Evolutionary conservation across 2,329 filamentous ascomycete genomes (phyloP).

Genomic region (Pseudopyricularia javanii): DNA sequence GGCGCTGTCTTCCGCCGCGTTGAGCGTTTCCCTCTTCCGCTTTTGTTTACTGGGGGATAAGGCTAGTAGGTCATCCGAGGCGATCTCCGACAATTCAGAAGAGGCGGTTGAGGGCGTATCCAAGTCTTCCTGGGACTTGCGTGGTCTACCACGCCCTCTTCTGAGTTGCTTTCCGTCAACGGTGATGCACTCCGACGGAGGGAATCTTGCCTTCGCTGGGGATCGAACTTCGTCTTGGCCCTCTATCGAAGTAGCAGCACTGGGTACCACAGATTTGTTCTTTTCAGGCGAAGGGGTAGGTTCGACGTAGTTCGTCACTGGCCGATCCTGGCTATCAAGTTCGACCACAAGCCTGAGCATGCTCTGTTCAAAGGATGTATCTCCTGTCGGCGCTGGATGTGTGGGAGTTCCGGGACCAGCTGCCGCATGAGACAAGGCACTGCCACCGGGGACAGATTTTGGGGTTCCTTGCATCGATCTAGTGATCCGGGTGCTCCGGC

Average conservation of each 20-base stretch:
- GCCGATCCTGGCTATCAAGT: conserved; percentile 26
- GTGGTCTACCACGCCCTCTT: conserved; percentile 10
- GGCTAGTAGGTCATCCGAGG: neutral
- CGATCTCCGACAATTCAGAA: neutral
- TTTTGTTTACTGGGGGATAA: conserved; percentile 11
- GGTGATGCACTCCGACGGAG: conserved; percentile 18
- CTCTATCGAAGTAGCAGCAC: neutral
- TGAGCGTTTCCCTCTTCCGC: conserved; percentile 16
- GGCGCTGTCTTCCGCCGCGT: conserved; percentile 6
- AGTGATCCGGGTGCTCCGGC: neutral
- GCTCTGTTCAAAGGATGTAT: conserved; percentile 30
- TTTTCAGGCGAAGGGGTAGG: conserved; percentile 1
- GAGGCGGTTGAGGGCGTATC: neutral
- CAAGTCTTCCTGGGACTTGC: conserved; percentile 6
- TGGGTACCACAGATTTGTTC: neutral
- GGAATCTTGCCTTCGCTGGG: neutral
- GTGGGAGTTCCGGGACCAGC: conserved; percentile 21
- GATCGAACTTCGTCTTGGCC: neutral
- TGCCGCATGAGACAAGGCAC: conserved; percentile 37
- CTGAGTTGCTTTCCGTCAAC: conserved; percentile 9
- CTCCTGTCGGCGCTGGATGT: neutral
- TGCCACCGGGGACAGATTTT: conserved; percentile 26
- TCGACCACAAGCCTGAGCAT: conserved; percentile 36
- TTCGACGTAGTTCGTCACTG: conserved; percentile 5
- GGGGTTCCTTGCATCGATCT: conserved; percentile 20